Evolutionary conservation across 2,329 filamentous ascomycete genomes (phyloP).

Genomic region (Nigrospora oryzae): DNA sequence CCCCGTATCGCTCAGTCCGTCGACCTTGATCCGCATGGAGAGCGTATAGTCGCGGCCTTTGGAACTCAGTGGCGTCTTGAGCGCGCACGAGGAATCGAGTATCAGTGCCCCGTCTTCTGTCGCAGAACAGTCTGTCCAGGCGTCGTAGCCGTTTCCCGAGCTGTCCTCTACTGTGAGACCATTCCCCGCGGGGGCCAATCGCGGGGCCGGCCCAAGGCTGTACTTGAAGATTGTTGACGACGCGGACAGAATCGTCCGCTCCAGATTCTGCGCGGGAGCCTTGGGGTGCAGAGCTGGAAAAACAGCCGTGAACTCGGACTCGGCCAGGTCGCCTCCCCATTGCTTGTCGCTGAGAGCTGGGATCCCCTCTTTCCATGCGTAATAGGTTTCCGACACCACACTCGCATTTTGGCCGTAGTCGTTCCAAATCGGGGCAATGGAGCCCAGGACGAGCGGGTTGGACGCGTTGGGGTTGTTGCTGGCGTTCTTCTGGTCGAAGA

Average conservation of each 20-base stretch:
- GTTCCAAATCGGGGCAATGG: conserved; percentile 44
- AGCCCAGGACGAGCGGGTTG: conserved; percentile 33
- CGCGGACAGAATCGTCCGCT: conserved; percentile 28
- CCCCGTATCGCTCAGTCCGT: conserved; percentile 17
- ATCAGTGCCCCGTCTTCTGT: conserved; percentile 15
- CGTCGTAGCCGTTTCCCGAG: conserved; percentile 31
- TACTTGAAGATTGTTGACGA: conserved; percentile 26
- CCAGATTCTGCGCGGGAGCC: conserved; percentile 40
- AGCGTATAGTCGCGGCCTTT: conserved; percentile 52
- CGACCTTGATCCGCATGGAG: conserved; percentile 28
- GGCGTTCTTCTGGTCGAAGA: conserved; percentile 39
- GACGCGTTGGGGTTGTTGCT: conserved; percentile 34
- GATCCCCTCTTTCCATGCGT: conserved; percentile 39
- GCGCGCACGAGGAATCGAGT: conserved; percentile 26
- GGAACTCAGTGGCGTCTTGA: conserved; percentile 37
- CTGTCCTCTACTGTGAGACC: conserved; percentile 19
- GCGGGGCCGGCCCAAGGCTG: conserved; percentile 11
- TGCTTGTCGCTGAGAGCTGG: conserved; percentile 43
- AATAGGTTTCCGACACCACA: conserved; percentile 42
- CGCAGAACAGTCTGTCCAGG: conserved; percentile 25
- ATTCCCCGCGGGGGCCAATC: not conserved
- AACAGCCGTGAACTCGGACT: conserved; percentile 25
- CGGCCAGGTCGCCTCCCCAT: conserved; percentile 39
- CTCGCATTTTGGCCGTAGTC: conserved; percentile 44
- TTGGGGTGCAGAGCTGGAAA: conserved; percentile 28